These are phyloP conservation scores for Parietichytrium sp. DNA, from an alignment of 108 stramenopile genomes.

Conservation along the genomic window DNA sequence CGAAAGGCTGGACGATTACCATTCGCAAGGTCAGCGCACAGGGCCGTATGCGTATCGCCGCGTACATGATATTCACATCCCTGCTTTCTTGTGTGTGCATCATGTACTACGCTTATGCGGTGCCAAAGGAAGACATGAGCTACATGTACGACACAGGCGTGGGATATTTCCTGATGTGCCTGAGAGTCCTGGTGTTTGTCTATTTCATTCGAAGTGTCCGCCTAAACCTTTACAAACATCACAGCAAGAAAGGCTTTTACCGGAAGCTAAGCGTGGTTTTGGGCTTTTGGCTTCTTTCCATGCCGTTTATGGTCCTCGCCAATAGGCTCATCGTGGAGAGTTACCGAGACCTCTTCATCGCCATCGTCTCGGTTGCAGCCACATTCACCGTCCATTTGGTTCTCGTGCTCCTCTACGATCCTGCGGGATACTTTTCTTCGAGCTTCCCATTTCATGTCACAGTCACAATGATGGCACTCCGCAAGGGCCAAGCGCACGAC, in stretches of 20 bases:
- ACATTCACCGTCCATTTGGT: not conserved
- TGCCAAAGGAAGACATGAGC: not conserved
- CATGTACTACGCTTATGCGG: not conserved
- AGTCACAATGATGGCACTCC: not conserved
- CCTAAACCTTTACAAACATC: not conserved
- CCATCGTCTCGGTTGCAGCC: not conserved
- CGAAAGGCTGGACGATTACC: slow-evolving; percentile 15
- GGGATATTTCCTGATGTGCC: not conserved
- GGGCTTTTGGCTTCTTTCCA: not conserved
- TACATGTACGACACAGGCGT: not conserved
- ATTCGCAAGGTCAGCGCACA: not conserved
- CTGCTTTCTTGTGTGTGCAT: not conserved
- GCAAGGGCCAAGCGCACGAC: too few relatives aligned
- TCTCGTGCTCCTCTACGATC: not conserved
- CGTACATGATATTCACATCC: not conserved
- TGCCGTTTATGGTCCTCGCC: not conserved
- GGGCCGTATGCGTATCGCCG: not conserved
- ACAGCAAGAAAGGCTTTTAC: not conserved
- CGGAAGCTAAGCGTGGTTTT: not conserved
- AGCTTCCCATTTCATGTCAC: not conserved
- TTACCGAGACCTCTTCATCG: not conserved
- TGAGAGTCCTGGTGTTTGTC: not conserved
- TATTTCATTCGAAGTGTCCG: not conserved
- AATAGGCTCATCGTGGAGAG: too few relatives aligned
- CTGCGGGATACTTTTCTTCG: not conserved